Evolutionary conservation across 139 green algal genomes (phyloP), one percentile per base, ranked within the genome.

Genomic region (Monoraphidium neglectum): DNA sequence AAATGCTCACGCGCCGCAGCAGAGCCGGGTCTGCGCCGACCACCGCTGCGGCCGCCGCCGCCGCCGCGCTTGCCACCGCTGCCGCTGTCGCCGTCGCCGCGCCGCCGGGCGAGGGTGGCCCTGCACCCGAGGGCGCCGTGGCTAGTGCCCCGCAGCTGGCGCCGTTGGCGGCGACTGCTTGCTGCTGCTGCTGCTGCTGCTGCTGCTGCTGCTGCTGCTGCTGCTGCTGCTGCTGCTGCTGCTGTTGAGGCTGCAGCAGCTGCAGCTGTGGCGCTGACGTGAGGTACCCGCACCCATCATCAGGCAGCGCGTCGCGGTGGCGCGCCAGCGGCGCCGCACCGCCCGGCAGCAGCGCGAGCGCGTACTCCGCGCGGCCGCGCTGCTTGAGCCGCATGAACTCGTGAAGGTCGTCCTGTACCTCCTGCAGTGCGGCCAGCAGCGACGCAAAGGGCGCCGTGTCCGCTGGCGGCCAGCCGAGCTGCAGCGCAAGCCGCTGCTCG

Each of bases 231-330:
- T n/a, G n/a, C n/a, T n/a, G n/a, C n/a, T n/a, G n/a, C n/a, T n/a
- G n/a, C n/a, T n/a, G n/a, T n/a, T n/a, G n/a, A n/a, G n/a, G n/a
- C n/a, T n/a, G n/a, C n/a, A n/a, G 43, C 43, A 21, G 43, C 43
- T 51, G 43, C 43, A 51, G 43, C 43, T 51, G 43, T 12, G 43
- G 24, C 47, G 15, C 54, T 54, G 40, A 57, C 62, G 71, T 59
- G 16, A 65, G 60, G 62, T n/a, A 46, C 46, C 62, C 72, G 35
- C 32, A 66, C n/a, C 83, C 86, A 49, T 89, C 83, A 46, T 88
- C 83, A 30, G 86, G 86, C 46, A 91, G 71, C 4, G 86, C 83
- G 71, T 91, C 86, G 13, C 78, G 53, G 72, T 89, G 86, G 10
- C 79, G 76, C 30, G 79, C 72, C 53, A 89, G 86, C 28, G 76